These are phyloP conservation scores for Dendrobium nobile DNA, from an alignment of 106 monocot genomes.

Conservation along the genomic window DNA sequence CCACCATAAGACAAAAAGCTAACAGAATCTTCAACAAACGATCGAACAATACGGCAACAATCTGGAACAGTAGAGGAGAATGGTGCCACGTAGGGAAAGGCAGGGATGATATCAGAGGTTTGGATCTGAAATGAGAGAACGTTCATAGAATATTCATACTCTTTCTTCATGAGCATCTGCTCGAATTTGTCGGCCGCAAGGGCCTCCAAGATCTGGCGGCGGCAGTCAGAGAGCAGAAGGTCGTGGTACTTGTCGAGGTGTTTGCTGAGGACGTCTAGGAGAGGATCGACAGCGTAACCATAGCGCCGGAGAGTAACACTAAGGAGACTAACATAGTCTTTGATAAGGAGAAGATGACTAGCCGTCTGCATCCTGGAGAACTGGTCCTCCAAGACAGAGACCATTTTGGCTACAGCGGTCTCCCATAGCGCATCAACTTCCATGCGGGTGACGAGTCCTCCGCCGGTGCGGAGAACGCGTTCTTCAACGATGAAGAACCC, in stretches of 20 bases:
- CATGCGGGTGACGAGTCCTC: constrained; percentile 51
- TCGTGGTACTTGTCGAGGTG: constrained; percentile 98
- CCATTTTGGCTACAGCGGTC: constrained; percentile 79
- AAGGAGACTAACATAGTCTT: constrained; percentile 80
- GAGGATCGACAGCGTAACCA: constrained; percentile 63
- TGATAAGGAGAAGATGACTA: constrained; percentile 76
- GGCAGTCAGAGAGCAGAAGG: constrained; percentile 82
- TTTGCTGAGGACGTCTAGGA: constrained; percentile 75
- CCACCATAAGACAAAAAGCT: constrained; percentile 96
- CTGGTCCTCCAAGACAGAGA: constrained; percentile 82
- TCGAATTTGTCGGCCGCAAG: constrained; percentile 73
- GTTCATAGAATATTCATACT: constrained; percentile 99
- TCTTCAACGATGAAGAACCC: constrained; percentile 97
- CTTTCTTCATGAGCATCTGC: constrained; percentile 97
- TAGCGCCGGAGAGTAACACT: constrained; percentile 70
- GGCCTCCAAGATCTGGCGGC: constrained; percentile 74
- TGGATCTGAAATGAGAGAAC: constrained; percentile 90
- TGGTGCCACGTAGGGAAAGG: constrained; percentile 90
- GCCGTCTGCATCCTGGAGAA: constrained; percentile 95
- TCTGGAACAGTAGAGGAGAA: constrained; percentile 87
- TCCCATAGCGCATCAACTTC: constrained; percentile 90
- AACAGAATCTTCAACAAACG: constrained; percentile 90
- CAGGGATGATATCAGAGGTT: constrained; percentile 79
- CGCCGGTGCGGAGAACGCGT: constrained; percentile 68
- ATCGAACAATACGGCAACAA: constrained; percentile 83